Base-by-base conservation (phyloP, 2,329 filamentous ascomycete genomes). In the Endocalyx cinctus region DNA sequence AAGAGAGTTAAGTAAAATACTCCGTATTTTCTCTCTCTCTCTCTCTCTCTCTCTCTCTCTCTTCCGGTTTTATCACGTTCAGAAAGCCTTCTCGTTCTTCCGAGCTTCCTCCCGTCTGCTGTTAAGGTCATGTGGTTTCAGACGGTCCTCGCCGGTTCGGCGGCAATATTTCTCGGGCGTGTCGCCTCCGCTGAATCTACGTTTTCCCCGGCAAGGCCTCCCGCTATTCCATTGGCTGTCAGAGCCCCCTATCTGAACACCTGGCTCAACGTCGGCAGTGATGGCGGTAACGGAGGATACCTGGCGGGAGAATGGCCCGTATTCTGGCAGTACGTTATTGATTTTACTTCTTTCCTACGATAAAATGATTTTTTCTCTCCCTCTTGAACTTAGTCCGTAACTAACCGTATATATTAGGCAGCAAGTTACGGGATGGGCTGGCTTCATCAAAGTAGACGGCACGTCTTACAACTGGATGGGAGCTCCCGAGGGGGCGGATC, bases 211-310 rank as follows among this genome's bases (percentile, higher is more conserved):
- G 72, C 75, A 22, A 69, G 79, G 6, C 81, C 82, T 26, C 82
- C 82, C 12, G 72, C 82, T 2, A 67, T 84, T 17, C 84, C 85
- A 10, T 59, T 90, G 20, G 83, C 83, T 27, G 84, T 89, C 27
- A 79, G 77, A 41, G 82, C 79, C 8, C 85, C 85, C 0, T 90
- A 89, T 46, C 60, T 89, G 12, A 87, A 76, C 52, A 74, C 78
- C 11, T 87, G 82, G 81, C 66, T 82, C 26, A 61, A 73, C 37
- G 78, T 71, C 8, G 79, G 79, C 2, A 73, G 64, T 17, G 68
- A 78, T 52, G 75, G 72, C 15, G 72, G 74, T 8, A 76, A 81
- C 50, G 78, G 79, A 20, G 81, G 80, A 2, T 74, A 82, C 38
- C 67, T 88, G 18, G 73, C 82, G 0, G 82, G 82, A 3, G 59